Percentiles rank a stretch among this genome's conserved stretches.
phyloP scores from a whole-genome alignment of 345 rosid species.

The Eucalyptus fibrosa region DNA sequence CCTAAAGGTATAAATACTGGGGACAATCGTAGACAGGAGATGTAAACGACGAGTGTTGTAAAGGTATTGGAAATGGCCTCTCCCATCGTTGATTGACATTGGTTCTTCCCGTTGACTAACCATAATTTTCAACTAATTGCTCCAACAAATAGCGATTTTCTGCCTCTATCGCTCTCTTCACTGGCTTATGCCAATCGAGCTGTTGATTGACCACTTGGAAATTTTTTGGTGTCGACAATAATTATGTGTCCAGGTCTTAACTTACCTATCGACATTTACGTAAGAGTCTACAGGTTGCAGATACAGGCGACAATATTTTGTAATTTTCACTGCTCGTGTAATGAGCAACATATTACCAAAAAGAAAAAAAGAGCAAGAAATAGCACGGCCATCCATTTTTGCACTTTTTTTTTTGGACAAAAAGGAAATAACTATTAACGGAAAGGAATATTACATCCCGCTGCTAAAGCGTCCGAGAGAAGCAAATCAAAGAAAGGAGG shows the following conservation, averaged over 20 bases:
- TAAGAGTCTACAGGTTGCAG: neutral
- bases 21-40: neutral
- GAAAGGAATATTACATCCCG: too few relatives aligned
- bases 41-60: neutral
- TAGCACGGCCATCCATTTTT: neutral
- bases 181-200: neutral
- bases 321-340: neutral
- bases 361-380: neutral
- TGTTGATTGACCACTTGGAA: neutral
- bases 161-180: neutral
- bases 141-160: neutral
- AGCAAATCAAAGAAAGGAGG: too few relatives aligned
- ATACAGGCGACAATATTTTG: neutral
- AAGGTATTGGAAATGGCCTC: neutral
- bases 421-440: too few relatives aligned
- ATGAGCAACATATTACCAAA: neutral
- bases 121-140: neutral
- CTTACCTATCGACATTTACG: neutral
- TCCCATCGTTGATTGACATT: neutral
- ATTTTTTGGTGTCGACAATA: neutral
- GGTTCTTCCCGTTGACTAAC: neutral
- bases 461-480: too few relatives aligned
- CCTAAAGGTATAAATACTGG: neutral
- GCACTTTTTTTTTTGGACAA: too few relatives aligned
- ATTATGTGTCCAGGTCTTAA: neutral